phyloP scores from a whole-genome alignment of 2,329 filamentous ascomycete species.

The Colletotrichum higginsianum region DNA sequence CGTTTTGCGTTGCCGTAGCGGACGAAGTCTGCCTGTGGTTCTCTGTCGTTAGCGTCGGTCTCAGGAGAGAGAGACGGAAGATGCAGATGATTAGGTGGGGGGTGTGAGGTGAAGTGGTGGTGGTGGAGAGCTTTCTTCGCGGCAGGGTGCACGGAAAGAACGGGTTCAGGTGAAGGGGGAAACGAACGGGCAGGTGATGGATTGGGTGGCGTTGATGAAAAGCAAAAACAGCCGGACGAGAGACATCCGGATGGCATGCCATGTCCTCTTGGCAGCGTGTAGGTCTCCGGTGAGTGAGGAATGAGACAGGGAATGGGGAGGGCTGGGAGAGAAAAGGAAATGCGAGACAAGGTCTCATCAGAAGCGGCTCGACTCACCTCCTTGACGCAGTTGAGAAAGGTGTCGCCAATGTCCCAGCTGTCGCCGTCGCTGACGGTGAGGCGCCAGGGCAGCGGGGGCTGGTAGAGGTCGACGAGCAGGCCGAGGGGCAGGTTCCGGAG shows the following conservation, averaged over 20 bases:
- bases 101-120: too few relatives aligned
- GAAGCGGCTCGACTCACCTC: conserved; percentile 60
- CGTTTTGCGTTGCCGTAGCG: conserved; percentile 90
- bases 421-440: conserved; percentile 68
- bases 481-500: conserved; percentile 69
- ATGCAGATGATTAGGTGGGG: background rate
- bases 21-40: conserved; percentile 80
- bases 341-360: background rate
- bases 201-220: conserved; percentile 12
- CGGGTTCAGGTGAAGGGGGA: too few relatives aligned
- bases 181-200: conserved; percentile 1
- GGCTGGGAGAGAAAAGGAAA: background rate
- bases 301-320: background rate
- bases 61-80: background rate
- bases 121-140: background rate
- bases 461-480: conserved; percentile 71
- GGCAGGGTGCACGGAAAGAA: background rate
- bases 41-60: conserved; percentile 12
- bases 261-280: background rate
- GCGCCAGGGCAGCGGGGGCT: conserved; percentile 68
- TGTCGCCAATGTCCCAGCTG: conserved; percentile 73
- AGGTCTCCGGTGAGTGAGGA: background rate
- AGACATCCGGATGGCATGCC: background rate
- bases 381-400: conserved; percentile 76
- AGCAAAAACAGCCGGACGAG: background rate